A percentile compares a stretch with the other conserved stretches of the same genome.
These are phyloP conservation scores for Claviceps sp. DNA, from an alignment of 2,329 filamentous ascomycete genomes.

Conservation along the genomic window DNA sequence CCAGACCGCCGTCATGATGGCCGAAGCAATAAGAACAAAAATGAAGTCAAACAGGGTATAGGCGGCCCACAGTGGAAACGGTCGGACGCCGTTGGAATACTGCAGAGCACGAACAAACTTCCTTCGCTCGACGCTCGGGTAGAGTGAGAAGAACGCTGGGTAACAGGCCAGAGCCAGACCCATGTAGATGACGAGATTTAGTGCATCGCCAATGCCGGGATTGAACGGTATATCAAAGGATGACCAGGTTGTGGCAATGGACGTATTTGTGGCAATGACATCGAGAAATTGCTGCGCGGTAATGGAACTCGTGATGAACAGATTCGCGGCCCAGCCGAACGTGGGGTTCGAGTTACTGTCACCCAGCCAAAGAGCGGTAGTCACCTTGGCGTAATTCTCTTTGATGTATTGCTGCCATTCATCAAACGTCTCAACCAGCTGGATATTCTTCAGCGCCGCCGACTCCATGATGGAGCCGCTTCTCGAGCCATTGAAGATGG, in stretches of 20 bases:
- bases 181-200: slow-evolving; percentile 74
- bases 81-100: slow-evolving; percentile 81
- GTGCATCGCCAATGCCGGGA: slow-evolving; percentile 53
- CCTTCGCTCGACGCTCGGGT: slow-evolving; percentile 73
- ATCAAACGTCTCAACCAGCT: slow-evolving; percentile 47
- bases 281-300: slow-evolving; percentile 53
- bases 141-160: slow-evolving; percentile 78
- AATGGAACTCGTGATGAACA: slow-evolving; percentile 42
- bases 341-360: slow-evolving; percentile 45
- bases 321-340: slow-evolving; percentile 57
- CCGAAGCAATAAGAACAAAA: slow-evolving; percentile 53
- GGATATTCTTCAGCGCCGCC: slow-evolving; percentile 19
- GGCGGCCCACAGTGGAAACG: slow-evolving; percentile 71
- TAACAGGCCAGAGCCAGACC: slow-evolving; percentile 64
- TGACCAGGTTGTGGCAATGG: slow-evolving; percentile 59
- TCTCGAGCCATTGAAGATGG: slow-evolving; percentile 22
- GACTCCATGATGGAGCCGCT: slow-evolving; percentile 9
- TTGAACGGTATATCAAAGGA: slow-evolving; percentile 63
- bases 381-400: slow-evolving; percentile 51
- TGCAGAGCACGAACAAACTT: slow-evolving; percentile 71
- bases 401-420: slow-evolving; percentile 56
- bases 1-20: slow-evolving; percentile 56
- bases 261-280: slow-evolving; percentile 50
- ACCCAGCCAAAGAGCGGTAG: slow-evolving; percentile 65
- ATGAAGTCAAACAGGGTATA: slow-evolving; percentile 71